Percentiles rank a stretch among this genome's conserved stretches.
Evolutionary conservation across 129 eudicot genomes (phyloP).

Genomic region (Arctium lappa): DNA sequence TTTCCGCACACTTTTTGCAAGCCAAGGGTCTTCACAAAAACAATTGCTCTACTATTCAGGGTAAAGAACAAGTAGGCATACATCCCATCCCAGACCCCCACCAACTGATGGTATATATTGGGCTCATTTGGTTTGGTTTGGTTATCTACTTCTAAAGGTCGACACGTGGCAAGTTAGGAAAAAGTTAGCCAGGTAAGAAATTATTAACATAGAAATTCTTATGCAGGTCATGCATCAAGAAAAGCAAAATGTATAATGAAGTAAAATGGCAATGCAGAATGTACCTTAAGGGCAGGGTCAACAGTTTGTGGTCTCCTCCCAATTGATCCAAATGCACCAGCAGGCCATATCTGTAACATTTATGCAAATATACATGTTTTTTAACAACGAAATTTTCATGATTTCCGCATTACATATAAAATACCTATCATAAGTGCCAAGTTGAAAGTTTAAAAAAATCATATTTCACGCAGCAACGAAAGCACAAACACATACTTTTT

Average conservation of each 20-base stretch:
- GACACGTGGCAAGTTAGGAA: neutral
- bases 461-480: neutral
- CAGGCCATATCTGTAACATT: conserved; percentile 41
- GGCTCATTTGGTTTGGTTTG: neutral
- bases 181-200: neutral
- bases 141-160: neutral
- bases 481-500: neutral
- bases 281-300: conserved; percentile 35
- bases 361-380: neutral
- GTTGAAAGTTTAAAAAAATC: neutral
- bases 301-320: conserved; percentile 26
- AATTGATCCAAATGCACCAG: conserved; percentile 34
- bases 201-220: neutral
- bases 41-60: no score
- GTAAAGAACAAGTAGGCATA: no score
- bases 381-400: neutral
- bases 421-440: neutral
- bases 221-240: neutral
- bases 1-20: no score
- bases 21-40: no score
- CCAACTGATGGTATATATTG: neutral
- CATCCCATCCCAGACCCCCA: no score
- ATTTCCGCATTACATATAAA: neutral
- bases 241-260: neutral
- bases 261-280: conserved; percentile 6